Conservation (phyloP, 2,329 filamentous ascomycete species). For the Scytalidium sp. region DNA sequence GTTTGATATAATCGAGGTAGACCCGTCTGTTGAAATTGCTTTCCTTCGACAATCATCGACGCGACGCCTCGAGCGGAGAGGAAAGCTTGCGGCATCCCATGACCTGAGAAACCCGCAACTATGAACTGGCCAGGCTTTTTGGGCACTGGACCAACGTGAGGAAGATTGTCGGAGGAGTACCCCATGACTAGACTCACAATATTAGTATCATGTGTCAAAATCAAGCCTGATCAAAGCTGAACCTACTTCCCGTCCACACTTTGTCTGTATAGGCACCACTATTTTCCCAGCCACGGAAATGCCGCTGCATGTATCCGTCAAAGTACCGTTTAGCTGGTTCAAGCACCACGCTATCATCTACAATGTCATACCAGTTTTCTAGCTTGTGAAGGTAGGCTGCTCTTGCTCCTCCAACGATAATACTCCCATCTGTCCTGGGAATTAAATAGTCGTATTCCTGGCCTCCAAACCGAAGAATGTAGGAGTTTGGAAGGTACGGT, state of each 20-base stretch:
- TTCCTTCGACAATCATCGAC: constrained; percentile 33
- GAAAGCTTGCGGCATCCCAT: constrained; percentile 48
- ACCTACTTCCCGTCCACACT: constrained; percentile 17
- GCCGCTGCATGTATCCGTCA: constrained; percentile 43
- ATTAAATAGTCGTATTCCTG: constrained; percentile 48
- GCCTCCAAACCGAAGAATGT: constrained; percentile 47
- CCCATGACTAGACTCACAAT: constrained; percentile 34
- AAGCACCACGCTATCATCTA: constrained; percentile 44
- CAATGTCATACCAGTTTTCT: constrained; percentile 42
- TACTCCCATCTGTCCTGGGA: constrained; percentile 25
- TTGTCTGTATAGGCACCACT: constrained; percentile 32
- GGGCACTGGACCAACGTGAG: constrained; percentile 42
- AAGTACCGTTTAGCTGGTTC: constrained; percentile 40
- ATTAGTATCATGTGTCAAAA: background rate
- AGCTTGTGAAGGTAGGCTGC: constrained; percentile 15
- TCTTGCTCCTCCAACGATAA: constrained; percentile 39
- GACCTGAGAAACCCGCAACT: constrained; percentile 47
- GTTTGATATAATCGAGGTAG: constrained; percentile 35
- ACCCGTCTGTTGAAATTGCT: constrained; percentile 30
- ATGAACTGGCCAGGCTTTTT: constrained; percentile 37
- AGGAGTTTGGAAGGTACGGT: constrained; percentile 28
- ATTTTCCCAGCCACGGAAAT: constrained; percentile 47
- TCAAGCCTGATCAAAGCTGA: background rate
- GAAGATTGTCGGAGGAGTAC: constrained; percentile 37
- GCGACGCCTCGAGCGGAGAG: constrained; percentile 37